Evolutionary conservation across 306 rosid species (phyloP), one percentile per base, ranked within the genome.

Genomic region (Urtica urens): DNA sequence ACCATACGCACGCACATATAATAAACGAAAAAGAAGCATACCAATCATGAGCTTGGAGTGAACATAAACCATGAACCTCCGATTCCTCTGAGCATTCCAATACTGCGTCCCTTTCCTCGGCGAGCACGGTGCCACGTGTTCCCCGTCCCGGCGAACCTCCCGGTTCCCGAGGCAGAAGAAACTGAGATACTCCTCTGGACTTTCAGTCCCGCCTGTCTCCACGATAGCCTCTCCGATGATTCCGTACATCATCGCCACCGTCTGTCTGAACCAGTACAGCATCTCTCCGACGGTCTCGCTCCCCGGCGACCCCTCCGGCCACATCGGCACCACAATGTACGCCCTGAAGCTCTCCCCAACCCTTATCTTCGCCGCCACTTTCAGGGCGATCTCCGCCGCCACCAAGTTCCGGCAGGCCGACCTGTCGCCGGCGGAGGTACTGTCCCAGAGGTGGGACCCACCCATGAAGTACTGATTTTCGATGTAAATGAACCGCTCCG

Each of bases 11-110:
- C n/a, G n/a, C n/a, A n/a, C n/a, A n/a, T n/a, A n/a, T n/a, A n/a
- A n/a, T n/a, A n/a, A n/a, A n/a, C n/a, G n/a, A n/a, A n/a, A n/a
- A n/a, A n/a, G n/a, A n/a, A n/a, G n/a, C n/a, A 25, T 90, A 90
- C 99, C 99, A 77, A 90, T 85, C 85, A 90, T 81, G 67, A 90
- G 70, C 78, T 90, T 90, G 64, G 99, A 85, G 67, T 90, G 95
- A 35, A 90, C 99, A 71, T 90, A 90, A 37, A 90, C 73, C 94
- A 86, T 86, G 73, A 90, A 85, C 74, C 99, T 85, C 64, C 95
- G 77, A 47, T 76, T 68, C 34, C 70, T 72, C 51, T 90, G 99
- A 19, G 95, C 84, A 53, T 64, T 77, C 85, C 85, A 85, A 41
- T 90, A 90, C 23, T 77, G 92, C 23, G 95, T 72, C 59, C 52